phyloP scores from a whole-genome alignment of 1,139 yeast genomes.

The Wickerhamomyces sp. region DNA sequence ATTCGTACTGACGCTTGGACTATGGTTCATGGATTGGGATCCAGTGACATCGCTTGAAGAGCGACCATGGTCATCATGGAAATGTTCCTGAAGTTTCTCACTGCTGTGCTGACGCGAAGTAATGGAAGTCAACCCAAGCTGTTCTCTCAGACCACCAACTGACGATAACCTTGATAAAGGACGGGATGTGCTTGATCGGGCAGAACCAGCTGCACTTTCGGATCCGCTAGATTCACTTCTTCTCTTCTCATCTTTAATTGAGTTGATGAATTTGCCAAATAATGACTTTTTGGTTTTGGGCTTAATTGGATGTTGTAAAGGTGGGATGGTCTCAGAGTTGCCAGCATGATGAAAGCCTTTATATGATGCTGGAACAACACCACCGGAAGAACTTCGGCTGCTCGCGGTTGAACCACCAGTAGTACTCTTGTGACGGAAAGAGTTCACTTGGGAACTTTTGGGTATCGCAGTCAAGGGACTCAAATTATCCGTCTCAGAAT shows the following conservation, averaged over 20 bases:
- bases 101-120: background rate
- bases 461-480: background rate
- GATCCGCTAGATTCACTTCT: conserved; percentile 8
- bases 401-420: background rate
- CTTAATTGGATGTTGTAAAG: conserved; percentile 44
- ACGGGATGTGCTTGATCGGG: conserved; percentile 1
- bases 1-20: conserved; percentile 23
- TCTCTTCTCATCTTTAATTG: conserved; percentile 35
- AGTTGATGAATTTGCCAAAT: conserved; percentile 44
- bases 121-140: conserved; percentile 1
- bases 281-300: conserved; percentile 39
- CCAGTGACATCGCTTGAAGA: background rate
- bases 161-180: conserved; percentile 7
- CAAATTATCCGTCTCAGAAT: background rate
- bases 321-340: conserved; percentile 40
- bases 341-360: conserved; percentile 46
- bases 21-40: conserved; percentile 2
- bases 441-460: background rate
- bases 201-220: background rate
- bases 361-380: conserved; percentile 28
- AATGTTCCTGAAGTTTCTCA: too few species aligned
- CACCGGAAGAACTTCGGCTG: background rate
- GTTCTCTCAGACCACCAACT: conserved; percentile 4
- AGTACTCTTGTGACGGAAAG: background rate
- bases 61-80: background rate